Evolutionary conservation across 805 yeast species (phyloP).

Genomic region (Pichia insulana): DNA sequence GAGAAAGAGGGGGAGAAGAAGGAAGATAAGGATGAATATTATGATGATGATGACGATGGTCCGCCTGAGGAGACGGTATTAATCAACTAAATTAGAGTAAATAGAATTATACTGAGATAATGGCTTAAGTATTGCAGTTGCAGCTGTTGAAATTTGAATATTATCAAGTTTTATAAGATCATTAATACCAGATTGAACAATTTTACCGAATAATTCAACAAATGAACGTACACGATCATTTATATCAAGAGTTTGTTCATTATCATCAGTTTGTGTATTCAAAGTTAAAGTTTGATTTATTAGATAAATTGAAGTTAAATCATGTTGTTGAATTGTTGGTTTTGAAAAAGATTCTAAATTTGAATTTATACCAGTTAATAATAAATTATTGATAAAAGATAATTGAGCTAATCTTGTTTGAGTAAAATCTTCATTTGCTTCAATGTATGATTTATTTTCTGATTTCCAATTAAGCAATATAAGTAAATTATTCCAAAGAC

Average conservation of each 20-base stretch:
- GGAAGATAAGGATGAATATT: background rate
- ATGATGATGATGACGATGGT: slow-evolving; percentile 4
- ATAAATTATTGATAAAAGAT: slow-evolving; percentile 26
- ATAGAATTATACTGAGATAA: slow-evolving; percentile 7
- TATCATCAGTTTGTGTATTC: background rate
- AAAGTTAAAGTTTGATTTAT: background rate
- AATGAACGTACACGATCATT: slow-evolving; percentile 46
- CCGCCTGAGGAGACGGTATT: slow-evolving; percentile 19
- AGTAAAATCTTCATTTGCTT: slow-evolving; percentile 15
- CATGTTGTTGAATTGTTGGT: slow-evolving; percentile 29
- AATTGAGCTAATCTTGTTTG: slow-evolving; percentile 29
- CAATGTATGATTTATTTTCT: slow-evolving; percentile 15
- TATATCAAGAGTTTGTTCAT: slow-evolving; percentile 30
- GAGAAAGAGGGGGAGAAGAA: slow-evolving; percentile 18
- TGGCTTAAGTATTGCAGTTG: slow-evolving; percentile 12
- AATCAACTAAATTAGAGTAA: background rate
- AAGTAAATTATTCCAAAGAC: slow-evolving; percentile 58
- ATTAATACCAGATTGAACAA: slow-evolving; percentile 42
- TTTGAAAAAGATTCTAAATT: background rate
- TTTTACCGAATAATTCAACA: slow-evolving; percentile 41
- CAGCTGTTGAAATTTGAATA: slow-evolving; percentile 13
- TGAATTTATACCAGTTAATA: slow-evolving; percentile 4
- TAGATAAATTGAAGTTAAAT: slow-evolving; percentile 43
- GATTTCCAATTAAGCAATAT: slow-evolving; percentile 65
- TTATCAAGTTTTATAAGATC: slow-evolving; percentile 48